Base-by-base conservation (phyloP, 1,284 basidiomycete genomes). In the Irpex sp. region DNA sequence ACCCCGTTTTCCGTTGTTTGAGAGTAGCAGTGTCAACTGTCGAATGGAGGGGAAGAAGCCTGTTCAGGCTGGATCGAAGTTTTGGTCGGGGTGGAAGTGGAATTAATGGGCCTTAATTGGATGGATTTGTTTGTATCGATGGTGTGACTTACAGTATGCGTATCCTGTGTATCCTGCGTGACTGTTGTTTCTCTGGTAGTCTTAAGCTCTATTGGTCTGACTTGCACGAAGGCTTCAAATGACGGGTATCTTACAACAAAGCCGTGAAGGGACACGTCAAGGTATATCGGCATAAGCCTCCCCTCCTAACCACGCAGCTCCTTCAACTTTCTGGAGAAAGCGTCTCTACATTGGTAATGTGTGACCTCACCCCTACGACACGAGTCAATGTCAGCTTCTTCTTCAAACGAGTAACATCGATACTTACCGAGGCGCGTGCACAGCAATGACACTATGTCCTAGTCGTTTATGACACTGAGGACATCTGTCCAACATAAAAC, bases 381-480 rank as follows among this genome's bases (percentile, higher is more conserved):
- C 15, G n/a, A n/a, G n/a, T n/a, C n/a, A 5, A 53, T 6, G 15
- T 43, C 53, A 36, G 8, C 13, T 53, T 39, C 5, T 11, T 35
- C 4, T 33, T 15, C 33, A 17, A 31, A 46, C 8, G 26, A 2
- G 35, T 9, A 11, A 11, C 13, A 49, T 5, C 39, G 39, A 43
- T 39, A 72, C 82, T 70, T 68, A 89, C 89, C 85, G 82, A 65
- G 95, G 95, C 15, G 89, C 81, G 79, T 97, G 95, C 0, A 98
- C 94, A 0, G 96, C 94, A 68, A 99, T 95, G 46, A 97, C 95
- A 64, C 93, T 96, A 68, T 90, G 92, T 0, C 97, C 97, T 33
- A 99, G 79, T 19, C 96, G 86, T 72, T 98, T 98, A 73, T 96
- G 92, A 74, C 97, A 99, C 72, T 95, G 91, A 0, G 95, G 95